These are phyloP conservation scores for Lactarius akahatsu DNA, from an alignment of 768 basidiomycete species.

Conservation along the genomic window DNA sequence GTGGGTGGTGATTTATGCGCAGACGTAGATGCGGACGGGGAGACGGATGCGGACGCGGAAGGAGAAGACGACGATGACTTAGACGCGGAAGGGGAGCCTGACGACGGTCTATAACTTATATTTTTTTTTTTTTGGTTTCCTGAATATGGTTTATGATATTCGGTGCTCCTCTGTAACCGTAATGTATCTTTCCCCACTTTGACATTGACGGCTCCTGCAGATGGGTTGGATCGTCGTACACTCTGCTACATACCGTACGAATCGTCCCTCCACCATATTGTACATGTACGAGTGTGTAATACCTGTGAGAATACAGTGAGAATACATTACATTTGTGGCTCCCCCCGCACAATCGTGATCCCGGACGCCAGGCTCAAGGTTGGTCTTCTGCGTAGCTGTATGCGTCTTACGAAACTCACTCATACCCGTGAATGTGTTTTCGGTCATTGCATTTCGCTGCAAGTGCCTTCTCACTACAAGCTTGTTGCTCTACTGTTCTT, in stretches of 20 bases:
- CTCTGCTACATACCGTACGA: conserved; percentile 7
- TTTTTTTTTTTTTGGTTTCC: conserved; percentile 15
- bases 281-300: conserved; percentile 11
- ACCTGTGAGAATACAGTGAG: neutral
- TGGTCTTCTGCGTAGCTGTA: no score
- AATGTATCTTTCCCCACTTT: conserved; percentile 21
- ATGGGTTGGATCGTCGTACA: conserved; percentile 5
- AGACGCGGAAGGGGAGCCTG: conserved; percentile 38
- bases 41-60: conserved; percentile 46
- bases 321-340: neutral
- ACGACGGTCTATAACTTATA: conserved; percentile 30
- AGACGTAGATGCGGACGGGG: conserved; percentile 41
- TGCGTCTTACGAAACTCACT: neutral
- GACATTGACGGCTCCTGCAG: conserved; percentile 4
- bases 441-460: conserved; percentile 50
- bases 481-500: neutral
- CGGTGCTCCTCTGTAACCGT: conserved; percentile 23
- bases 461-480: conserved; percentile 42
- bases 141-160: conserved; percentile 21
- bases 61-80: conserved; percentile 36
- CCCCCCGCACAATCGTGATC: neutral
- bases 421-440: conserved; percentile 50
- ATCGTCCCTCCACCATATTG: conserved; percentile 10
- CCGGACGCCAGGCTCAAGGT: no score
- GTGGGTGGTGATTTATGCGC: conserved; percentile 3